phyloP scores from a whole-genome alignment of 2,329 filamentous ascomycete genomes.

The Colletotrichum costaricense region DNA sequence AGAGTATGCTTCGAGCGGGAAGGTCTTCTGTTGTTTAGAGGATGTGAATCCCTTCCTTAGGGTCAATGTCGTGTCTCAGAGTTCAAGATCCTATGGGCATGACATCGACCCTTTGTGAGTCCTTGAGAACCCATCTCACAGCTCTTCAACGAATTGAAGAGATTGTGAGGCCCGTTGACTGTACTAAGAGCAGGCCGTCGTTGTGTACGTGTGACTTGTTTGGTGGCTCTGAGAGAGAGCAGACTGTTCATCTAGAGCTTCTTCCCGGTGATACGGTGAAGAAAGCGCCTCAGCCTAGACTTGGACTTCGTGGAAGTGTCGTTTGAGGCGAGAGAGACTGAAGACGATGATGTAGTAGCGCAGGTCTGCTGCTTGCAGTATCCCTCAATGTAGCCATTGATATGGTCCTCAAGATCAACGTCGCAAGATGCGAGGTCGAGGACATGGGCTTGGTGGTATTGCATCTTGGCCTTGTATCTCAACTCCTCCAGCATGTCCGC shows the following conservation, averaged over 20 bases:
- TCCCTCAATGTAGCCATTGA: constrained; percentile 24
- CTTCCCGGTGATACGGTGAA: constrained; percentile 1
- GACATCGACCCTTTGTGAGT: neutral
- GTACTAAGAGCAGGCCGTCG: neutral
- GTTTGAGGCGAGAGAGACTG: neutral
- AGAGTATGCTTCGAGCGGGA: neutral
- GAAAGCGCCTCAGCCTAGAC: neutral
- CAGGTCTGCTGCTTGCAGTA: neutral
- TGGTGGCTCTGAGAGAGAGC: neutral
- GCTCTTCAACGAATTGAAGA: neutral
- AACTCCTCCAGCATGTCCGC: neutral
- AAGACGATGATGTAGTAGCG: neutral
- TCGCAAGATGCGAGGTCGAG: constrained; percentile 5
- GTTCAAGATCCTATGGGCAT: neutral
- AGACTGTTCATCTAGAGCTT: neutral
- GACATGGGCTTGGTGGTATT: neutral
- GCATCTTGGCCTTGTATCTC: constrained; percentile 11
- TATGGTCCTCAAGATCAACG: constrained; percentile 12
- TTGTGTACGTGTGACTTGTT: neutral
- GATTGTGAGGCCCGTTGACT: neutral
- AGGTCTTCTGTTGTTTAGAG: neutral
- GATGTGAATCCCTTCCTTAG: neutral
- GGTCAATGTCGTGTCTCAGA: neutral
- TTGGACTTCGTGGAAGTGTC: neutral
- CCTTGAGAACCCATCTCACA: neutral